A percentile compares a stretch with the other conserved stretches of the same genome.
Conservation (phyloP, 345 rosid species). For the Rhizophora apiculata region DNA sequence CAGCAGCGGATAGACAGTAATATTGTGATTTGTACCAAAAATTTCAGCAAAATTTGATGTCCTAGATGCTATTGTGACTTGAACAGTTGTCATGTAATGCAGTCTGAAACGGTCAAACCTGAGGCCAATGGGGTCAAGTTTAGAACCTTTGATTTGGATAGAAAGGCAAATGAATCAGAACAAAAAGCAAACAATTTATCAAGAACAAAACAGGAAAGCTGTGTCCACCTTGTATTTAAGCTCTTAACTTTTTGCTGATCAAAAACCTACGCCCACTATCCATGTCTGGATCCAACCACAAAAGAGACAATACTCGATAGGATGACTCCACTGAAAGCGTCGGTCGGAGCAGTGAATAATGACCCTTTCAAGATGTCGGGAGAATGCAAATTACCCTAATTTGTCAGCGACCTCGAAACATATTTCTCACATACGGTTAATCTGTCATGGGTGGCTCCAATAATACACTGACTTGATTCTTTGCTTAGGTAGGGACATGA, state of each 20-base stretch:
- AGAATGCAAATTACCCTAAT: slow-evolving; percentile 39
- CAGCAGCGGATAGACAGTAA: not conserved
- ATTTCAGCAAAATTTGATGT: too few relatives aligned
- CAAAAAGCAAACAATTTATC: slow-evolving; percentile 54
- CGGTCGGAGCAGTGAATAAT: slow-evolving; percentile 28
- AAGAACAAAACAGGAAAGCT: slow-evolving; percentile 46
- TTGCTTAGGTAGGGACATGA: slow-evolving; percentile 40
- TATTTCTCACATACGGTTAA: slow-evolving; percentile 38
- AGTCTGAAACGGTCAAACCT: slow-evolving; percentile 8
- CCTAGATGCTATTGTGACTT: not conserved
- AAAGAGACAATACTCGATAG: slow-evolving; percentile 25
- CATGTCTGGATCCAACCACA: slow-evolving; percentile 52
- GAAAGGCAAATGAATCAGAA: slow-evolving; percentile 84
- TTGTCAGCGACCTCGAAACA: slow-evolving; percentile 50
- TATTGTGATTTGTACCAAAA: not conserved
- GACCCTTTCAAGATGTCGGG: slow-evolving; percentile 18
- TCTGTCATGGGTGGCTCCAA: slow-evolving; percentile 38
- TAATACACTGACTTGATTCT: slow-evolving; percentile 46
- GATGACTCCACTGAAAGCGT: slow-evolving; percentile 25
- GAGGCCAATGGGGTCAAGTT: slow-evolving; percentile 27
- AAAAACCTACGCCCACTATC: slow-evolving; percentile 65
- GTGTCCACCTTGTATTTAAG: slow-evolving; percentile 64
- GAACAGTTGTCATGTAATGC: slow-evolving; percentile 7
- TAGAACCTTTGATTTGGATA: slow-evolving; percentile 29
- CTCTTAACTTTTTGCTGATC: slow-evolving; percentile 52